A percentile compares a stretch with the other conserved stretches of the same genome.
Evolutionary conservation across 2,329 filamentous ascomycete species (phyloP).

Genomic region (Trichoderma gracile): DNA sequence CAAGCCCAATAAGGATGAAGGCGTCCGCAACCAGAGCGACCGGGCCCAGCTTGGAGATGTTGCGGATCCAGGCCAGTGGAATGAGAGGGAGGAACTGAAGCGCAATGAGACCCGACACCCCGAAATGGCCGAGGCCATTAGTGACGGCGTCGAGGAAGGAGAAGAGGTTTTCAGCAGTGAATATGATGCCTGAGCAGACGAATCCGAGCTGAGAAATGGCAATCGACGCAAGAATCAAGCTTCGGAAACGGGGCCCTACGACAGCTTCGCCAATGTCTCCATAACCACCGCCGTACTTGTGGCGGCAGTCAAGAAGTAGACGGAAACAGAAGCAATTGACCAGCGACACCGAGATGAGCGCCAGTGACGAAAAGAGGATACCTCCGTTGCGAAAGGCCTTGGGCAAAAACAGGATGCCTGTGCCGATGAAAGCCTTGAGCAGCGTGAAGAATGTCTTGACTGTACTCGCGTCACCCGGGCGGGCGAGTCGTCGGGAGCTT

Average conservation of each 20-base stretch:
- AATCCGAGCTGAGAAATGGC: conserved; percentile 75
- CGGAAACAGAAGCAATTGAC: conserved; percentile 72
- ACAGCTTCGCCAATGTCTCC: conserved; percentile 71
- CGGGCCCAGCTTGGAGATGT: conserved; percentile 72
- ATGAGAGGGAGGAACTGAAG: conserved; percentile 65
- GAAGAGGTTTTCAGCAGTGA: conserved; percentile 71
- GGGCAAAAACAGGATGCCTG: conserved; percentile 78
- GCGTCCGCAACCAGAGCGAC: conserved; percentile 69
- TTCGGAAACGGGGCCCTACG: conserved; percentile 62
- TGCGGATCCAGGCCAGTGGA: conserved; percentile 68
- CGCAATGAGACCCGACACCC: conserved; percentile 58
- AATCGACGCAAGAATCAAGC: conserved; percentile 68
- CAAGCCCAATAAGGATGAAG: conserved; percentile 69
- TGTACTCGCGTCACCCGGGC: conserved; percentile 64
- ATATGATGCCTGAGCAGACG: conserved; percentile 75
- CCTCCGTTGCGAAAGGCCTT: conserved; percentile 79
- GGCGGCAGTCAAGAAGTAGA: conserved; percentile 67
- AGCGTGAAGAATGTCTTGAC: conserved; percentile 76
- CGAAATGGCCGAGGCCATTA: conserved; percentile 50
- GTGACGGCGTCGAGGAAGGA: conserved; percentile 67
- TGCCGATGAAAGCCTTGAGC: conserved; percentile 76
- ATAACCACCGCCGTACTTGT: conserved; percentile 67
- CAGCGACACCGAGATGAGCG: conserved; percentile 63
- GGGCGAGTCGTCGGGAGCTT: conserved; percentile 47
- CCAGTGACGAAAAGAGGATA: conserved; percentile 71